A percentile compares a stretch with the other conserved stretches of the same genome.
Evolutionary conservation across 2,329 filamentous ascomycete species (phyloP).

Genomic region (Pleurostoma richardsiae): DNA sequence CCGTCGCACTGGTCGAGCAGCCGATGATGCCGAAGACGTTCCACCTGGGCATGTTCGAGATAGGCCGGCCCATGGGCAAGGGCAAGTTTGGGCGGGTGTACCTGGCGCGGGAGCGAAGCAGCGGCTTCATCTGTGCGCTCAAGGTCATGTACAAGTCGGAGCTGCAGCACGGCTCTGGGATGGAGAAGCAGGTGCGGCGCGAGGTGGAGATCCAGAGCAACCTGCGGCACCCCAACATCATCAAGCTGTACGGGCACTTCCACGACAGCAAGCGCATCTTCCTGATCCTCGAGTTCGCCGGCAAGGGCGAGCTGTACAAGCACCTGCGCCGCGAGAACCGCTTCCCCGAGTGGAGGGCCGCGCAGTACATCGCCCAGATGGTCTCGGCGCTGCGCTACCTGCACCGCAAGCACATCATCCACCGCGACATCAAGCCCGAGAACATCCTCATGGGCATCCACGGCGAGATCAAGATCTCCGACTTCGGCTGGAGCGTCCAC

Average conservation of each 20-base stretch:
- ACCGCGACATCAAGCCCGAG: slow-evolving; percentile 95
- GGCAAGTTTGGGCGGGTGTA: slow-evolving; percentile 87
- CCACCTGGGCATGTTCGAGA: slow-evolving; percentile 92
- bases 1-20: slow-evolving; percentile 43
- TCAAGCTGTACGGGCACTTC: slow-evolving; percentile 81
- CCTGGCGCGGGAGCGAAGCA: slow-evolving; percentile 72
- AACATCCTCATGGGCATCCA: slow-evolving; percentile 96
- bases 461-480: slow-evolving; percentile 96
- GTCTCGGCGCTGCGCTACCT: slow-evolving; percentile 84
- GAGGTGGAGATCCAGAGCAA: slow-evolving; percentile 91
- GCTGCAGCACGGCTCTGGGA: slow-evolving; percentile 66
- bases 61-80: slow-evolving; percentile 79
- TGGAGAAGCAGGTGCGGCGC: slow-evolving; percentile 81
- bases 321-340: slow-evolving; percentile 72
- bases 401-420: slow-evolving; percentile 96
- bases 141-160: slow-evolving; percentile 86
- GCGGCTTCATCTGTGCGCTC: slow-evolving; percentile 78
- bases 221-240: slow-evolving; percentile 78
- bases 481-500: slow-evolving; percentile 98
- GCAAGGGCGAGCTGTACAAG: slow-evolving; percentile 84
- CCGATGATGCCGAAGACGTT: slow-evolving; percentile 60
- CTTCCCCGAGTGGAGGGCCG: slow-evolving; percentile 82
- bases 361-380: slow-evolving; percentile 87
- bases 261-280: slow-evolving; percentile 87
- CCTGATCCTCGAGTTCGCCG: slow-evolving; percentile 81